Base-by-base conservation (phyloP, 2,329 filamentous ascomycete species). In the Xylariaceae sp. region DNA sequence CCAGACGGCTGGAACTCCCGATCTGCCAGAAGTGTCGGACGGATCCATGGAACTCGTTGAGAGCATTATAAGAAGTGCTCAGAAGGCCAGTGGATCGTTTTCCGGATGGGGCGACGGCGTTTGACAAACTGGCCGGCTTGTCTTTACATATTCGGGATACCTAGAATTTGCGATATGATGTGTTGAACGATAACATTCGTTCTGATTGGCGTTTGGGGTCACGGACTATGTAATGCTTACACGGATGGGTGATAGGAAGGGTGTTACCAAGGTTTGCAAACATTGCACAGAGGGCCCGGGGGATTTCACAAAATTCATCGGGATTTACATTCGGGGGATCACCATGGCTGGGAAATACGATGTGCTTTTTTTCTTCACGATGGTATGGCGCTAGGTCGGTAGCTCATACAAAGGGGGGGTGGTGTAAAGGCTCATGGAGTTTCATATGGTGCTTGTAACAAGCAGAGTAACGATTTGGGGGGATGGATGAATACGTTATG, bases 11-110 rank as follows among this genome's bases (percentile, higher is more conserved):
- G 60, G 61, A 15, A 64, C 63, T 11, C 63, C 61, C 48, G 68
- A 69, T 35, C 65, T 72, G 30, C 70, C 70, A 17, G 71, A 73
- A 52, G 71, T 72, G 18, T 70, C 70, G 11, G 68, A 68, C 39
- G 71, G 69, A 34, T 73, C 71, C 13, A 69, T 71, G 66, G 70
- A 71, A 52, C 62, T 73, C 51, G 70, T 73, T 2, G 71, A 73
- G 57, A 70, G 67, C 51, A 73, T 73, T 17, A 72, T 73, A 44
- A 63, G 64, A 51, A 70, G 71, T 61, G 71, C 71, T n/a, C 67
- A 68, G 30, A 66, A 64, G 56, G 71, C 70, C n/a, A 72, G 71
- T 55, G 66, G 63, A 15, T 62, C 58, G 5, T 65, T 60, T 55
- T 18, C 34, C 9, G 44, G 47, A 18, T 30, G n/a, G n/a, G 7